Evolutionary conservation across 768 basidiomycete species (phyloP).

Genomic region (Clitopilus hobsonii): DNA sequence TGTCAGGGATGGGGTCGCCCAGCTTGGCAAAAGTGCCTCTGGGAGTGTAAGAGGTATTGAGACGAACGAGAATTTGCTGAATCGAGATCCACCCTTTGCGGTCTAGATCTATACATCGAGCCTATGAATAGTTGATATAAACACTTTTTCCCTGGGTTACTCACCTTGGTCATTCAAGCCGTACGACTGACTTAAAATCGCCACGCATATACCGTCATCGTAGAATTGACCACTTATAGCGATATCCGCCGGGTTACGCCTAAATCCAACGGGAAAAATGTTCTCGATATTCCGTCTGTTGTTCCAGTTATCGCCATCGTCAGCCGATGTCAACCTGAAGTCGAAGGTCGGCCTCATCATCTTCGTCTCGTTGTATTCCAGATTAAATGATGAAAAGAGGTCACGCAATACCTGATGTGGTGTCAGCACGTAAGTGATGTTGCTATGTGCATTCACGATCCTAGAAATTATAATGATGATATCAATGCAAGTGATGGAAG

Average conservation of each 20-base stretch:
- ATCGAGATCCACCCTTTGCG: slow-evolving; percentile 28
- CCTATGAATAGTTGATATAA: background rate
- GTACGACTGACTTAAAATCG: slow-evolving; percentile 20
- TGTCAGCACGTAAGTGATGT: slow-evolving; percentile 29
- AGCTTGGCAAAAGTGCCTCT: slow-evolving; percentile 22
- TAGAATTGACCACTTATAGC: slow-evolving; percentile 23
- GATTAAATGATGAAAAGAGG: slow-evolving; percentile 27
- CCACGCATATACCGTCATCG: slow-evolving; percentile 25
- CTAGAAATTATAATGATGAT: slow-evolving; percentile 11
- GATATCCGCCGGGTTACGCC: slow-evolving; percentile 17
- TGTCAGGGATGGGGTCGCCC: slow-evolving; percentile 16
- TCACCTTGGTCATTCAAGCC: slow-evolving; percentile 24
- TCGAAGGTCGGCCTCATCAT: no score
- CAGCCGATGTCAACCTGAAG: slow-evolving; percentile 20
- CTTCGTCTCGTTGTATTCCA: slow-evolving; percentile 7
- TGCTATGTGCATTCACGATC: slow-evolving; percentile 14
- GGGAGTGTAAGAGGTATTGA: slow-evolving; percentile 29
- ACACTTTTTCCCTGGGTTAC: background rate
- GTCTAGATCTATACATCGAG: slow-evolving; percentile 14
- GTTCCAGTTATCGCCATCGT: slow-evolving; percentile 16
- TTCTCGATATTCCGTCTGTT: slow-evolving; percentile 16
- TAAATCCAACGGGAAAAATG: slow-evolving; percentile 16
- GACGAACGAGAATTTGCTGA: slow-evolving; percentile 29
- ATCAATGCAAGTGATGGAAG: background rate
- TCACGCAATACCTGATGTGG: slow-evolving; percentile 24